Evolutionary conservation across 106 monocot genomes (phyloP).

Genomic region (Dendrobium catenatum): DNA sequence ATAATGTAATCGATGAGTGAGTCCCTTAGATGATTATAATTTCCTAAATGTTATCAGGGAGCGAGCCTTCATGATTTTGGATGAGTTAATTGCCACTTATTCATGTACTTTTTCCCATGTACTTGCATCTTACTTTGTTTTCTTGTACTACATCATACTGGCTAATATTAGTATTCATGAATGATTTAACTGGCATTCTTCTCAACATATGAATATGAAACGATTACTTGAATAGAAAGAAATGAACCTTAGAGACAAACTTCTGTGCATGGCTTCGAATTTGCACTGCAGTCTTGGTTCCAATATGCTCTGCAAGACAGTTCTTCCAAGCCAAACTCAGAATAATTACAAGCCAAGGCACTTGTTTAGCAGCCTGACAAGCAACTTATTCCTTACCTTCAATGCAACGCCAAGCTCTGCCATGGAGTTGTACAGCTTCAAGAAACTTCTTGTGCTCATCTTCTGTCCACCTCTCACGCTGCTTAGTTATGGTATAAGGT

Average conservation of each 20-base stretch:
- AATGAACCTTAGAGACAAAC: conserved; percentile 45
- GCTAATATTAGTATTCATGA: no score
- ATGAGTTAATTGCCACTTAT: no score
- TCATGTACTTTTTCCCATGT: no score
- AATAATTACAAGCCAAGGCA: neutral
- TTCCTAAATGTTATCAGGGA: no score
- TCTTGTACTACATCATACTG: no score
- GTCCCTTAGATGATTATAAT: no score
- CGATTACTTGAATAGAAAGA: neutral
- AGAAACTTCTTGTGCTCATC: conserved; percentile 65
- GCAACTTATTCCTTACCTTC: conserved; percentile 30
- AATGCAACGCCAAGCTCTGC: conserved; percentile 68
- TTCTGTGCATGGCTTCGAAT: conserved; percentile 75
- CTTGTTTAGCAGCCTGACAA: neutral
- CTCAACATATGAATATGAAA: neutral
- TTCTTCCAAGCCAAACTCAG: neutral
- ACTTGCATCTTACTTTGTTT: no score
- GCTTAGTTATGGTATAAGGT: conserved; percentile 61
- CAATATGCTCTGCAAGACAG: conserved; percentile 54
- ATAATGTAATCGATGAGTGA: no score
- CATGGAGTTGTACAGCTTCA: conserved; percentile 52
- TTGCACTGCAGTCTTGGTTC: conserved; percentile 70
- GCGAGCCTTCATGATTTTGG: no score
- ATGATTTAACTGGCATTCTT: no score
- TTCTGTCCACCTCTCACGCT: conserved; percentile 61